phyloP scores from a whole-genome alignment of 331 rosid species.

The Prunus yedoensis region DNA sequence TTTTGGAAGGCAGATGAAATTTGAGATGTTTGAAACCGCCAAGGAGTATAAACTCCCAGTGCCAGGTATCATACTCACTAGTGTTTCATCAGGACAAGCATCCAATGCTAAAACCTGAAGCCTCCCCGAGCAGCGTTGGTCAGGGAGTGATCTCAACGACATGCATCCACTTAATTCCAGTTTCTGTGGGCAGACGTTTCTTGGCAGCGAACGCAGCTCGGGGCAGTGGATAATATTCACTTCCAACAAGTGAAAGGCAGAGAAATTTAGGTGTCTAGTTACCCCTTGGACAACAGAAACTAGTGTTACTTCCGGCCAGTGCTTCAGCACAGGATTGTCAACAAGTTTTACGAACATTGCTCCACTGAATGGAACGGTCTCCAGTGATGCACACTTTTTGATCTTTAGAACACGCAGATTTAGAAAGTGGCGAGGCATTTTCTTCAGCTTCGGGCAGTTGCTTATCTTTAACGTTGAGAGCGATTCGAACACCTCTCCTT shows the following conservation, averaged over 20 bases:
- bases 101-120: conserved; percentile 15
- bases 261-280: background rate
- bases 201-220: conserved; percentile 8
- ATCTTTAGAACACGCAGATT: background rate
- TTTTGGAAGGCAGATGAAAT: conserved; percentile 10
- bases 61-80: conserved; percentile 9
- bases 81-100: conserved; percentile 2
- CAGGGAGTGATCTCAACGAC: conserved; percentile 3
- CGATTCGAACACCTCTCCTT: background rate
- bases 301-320: background rate
- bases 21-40: conserved; percentile 18
- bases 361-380: background rate
- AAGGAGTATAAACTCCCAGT: conserved; percentile 1
- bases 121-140: background rate
- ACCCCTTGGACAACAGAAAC: background rate
- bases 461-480: background rate
- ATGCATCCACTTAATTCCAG: conserved; percentile 15
- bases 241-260: background rate
- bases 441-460: conserved; percentile 13
- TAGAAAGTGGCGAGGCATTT: background rate
- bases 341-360: background rate
- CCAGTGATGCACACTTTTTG: conserved; percentile 4
- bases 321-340: conserved; percentile 20
- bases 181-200: background rate
- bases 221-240: conserved; percentile 13